A percentile compares a stretch with the other conserved stretches of the same genome.
phyloP scores from a whole-genome alignment of 305 asterid species.

The Fraxinus paxiana region DNA sequence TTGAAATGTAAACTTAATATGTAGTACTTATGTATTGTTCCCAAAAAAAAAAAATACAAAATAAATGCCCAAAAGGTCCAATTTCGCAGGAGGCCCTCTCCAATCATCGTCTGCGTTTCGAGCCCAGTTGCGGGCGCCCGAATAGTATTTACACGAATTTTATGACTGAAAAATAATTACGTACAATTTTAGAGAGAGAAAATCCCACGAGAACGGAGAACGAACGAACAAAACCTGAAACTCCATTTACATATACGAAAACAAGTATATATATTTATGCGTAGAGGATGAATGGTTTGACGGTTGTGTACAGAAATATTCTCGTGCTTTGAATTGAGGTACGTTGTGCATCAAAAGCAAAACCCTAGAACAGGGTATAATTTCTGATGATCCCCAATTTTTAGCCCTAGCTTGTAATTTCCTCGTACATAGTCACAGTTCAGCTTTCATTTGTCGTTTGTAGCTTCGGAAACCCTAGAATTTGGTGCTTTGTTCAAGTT shows the following conservation, averaged over 20 bases:
- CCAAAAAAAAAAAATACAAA: not conserved
- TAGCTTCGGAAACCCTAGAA: constrained; percentile 47
- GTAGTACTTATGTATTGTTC: too few relatives aligned
- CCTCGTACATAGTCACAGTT: constrained; percentile 33
- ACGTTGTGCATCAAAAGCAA: constrained; percentile 57
- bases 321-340: constrained; percentile 50
- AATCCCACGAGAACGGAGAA: constrained; percentile 32
- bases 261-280: constrained; percentile 19
- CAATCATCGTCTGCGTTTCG: not conserved
- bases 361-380: constrained; percentile 62
- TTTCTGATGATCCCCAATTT: constrained; percentile 31
- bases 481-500: constrained; percentile 38
- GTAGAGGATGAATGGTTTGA: constrained; percentile 36
- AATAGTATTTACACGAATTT: constrained; percentile 19
- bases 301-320: constrained; percentile 34
- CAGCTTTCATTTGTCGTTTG: constrained; percentile 46
- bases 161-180: constrained; percentile 23
- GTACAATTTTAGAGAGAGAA: constrained; percentile 37
- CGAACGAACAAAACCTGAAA: constrained; percentile 38
- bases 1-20: too few relatives aligned
- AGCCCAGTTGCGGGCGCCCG: constrained; percentile 24
- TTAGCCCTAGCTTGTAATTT: constrained; percentile 49
- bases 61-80: not conserved
- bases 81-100: constrained; percentile 16
- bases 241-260: constrained; percentile 34